Percentiles rank a stretch among this genome's conserved stretches.
These are phyloP conservation scores for Pleurotus pulmonarius DNA, from an alignment of 768 basidiomycete genomes.

Conservation along the genomic window DNA sequence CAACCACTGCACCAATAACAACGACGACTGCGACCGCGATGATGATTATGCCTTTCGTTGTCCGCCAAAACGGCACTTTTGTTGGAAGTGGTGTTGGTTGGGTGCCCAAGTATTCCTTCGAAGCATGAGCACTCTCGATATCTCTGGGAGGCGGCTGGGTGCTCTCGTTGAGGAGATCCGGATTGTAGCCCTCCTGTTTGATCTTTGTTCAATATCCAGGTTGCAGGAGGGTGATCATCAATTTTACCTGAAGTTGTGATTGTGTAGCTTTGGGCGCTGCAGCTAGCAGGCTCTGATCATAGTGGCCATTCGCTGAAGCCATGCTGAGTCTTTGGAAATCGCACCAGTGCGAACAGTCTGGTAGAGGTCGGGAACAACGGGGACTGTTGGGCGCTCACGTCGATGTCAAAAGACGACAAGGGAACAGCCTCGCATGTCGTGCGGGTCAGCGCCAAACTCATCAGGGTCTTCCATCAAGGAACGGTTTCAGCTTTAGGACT, in stretches of 20 bases:
- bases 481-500: no score
- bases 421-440: constrained; percentile 4
- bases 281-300: constrained; percentile 36
- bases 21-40: constrained; percentile 34
- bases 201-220: neutral
- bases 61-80: constrained; percentile 46
- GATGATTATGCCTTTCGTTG: constrained; percentile 36
- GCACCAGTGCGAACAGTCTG: constrained; percentile 1
- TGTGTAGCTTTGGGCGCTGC: constrained; percentile 38
- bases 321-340: constrained; percentile 10
- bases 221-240: neutral
- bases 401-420: constrained; percentile 1
- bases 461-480: neutral
- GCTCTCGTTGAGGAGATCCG: constrained; percentile 35
- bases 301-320: constrained; percentile 18
- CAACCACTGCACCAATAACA: constrained; percentile 48
- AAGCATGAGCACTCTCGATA: constrained; percentile 15
- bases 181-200: constrained; percentile 50
- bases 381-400: constrained; percentile 2
- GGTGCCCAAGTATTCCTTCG: constrained; percentile 17
- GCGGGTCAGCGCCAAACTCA: constrained; percentile 5
- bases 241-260: constrained; percentile 35
- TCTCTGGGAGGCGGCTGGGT: constrained; percentile 13
- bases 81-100: constrained; percentile 11
- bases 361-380: neutral